phyloP scores from a whole-genome alignment of 2,329 filamentous ascomycete genomes.

The Claviceps capensis region DNA sequence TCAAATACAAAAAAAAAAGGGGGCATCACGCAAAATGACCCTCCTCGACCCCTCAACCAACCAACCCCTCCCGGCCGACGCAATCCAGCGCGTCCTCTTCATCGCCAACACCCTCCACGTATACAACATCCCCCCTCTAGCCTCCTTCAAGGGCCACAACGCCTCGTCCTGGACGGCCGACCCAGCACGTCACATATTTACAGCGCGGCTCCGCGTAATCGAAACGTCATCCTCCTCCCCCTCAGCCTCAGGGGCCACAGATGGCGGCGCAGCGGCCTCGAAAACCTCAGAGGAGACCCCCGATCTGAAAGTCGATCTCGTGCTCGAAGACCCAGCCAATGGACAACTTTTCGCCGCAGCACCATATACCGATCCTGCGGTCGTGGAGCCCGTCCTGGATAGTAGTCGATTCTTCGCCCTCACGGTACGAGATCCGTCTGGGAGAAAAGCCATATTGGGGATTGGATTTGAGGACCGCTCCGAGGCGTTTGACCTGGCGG shows the following conservation, averaged over 20 bases:
- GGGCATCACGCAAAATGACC: slow-evolving; percentile 29
- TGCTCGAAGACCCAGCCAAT: slow-evolving; percentile 61
- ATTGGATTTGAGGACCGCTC: slow-evolving; percentile 79
- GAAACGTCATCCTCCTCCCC: slow-evolving; percentile 37
- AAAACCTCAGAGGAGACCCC: slow-evolving; percentile 20
- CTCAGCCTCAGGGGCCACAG: background rate
- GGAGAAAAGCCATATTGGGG: slow-evolving; percentile 66
- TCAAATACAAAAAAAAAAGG: background rate
- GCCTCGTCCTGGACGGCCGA: slow-evolving; percentile 65
- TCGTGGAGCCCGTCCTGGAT: slow-evolving; percentile 67
- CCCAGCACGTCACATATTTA: slow-evolving; percentile 67
- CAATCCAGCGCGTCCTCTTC: slow-evolving; percentile 78
- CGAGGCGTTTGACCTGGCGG: slow-evolving; percentile 76
- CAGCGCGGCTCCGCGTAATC: slow-evolving; percentile 63
- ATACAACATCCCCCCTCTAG: slow-evolving; percentile 74
- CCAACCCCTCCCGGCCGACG: slow-evolving; percentile 51
- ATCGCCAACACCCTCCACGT: slow-evolving; percentile 62
- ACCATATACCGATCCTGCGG: slow-evolving; percentile 52
- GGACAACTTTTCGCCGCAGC: slow-evolving; percentile 74
- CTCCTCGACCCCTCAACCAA: slow-evolving; percentile 59
- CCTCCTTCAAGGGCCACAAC: slow-evolving; percentile 65
- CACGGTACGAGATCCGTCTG: slow-evolving; percentile 60
- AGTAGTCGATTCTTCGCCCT: slow-evolving; percentile 76
- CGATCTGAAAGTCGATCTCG: slow-evolving; percentile 56
- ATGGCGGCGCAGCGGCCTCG: slow-evolving; percentile 12